Base-by-base conservation (phyloP, 139 green algal genomes). In the Chlorella sorokiniana region DNA sequence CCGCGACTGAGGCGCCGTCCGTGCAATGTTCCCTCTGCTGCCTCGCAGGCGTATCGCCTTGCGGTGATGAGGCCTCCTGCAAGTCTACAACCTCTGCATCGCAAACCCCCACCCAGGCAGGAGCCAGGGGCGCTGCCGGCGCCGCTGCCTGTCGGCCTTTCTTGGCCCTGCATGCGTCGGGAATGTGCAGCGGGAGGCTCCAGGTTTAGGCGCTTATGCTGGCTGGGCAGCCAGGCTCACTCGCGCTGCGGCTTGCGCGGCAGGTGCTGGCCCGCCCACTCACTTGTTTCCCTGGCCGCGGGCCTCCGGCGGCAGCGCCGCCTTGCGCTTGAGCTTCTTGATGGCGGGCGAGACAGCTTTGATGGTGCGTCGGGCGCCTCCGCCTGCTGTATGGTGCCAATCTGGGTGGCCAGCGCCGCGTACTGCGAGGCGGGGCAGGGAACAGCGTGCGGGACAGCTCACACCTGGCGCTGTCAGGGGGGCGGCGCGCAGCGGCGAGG, bases 371-470 rank as follows among this genome's bases (percentile, higher is more conserved):
- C 78, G 37, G 2, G 87, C 25, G 89, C 73, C 70, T 92, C 79
- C 9, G 83, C 82, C 20, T 81, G 70, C 65, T 87, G 83, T 23
- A 89, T 76, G 27, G 76, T 91, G 78, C 81, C 70, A 42, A 93
- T 92, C 77, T 88, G 83, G 10, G 79, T 85, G 20, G 89, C 89
- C 61, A 89, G 54, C 16, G 86, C 79, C 4, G 88, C 89, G 35
- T 93, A 93, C 78, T 85, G 81, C 64, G 8, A 33, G 75, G 23
- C 35, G 40, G n/a, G 22, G n/a, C 22, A 18, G 23, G n/a, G 44
- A n/a, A 41, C 25, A 10, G n/a, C 56, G n/a, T 29, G 56, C 29
- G 64, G 2, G n/a, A 42, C 2, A 27, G 59, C 16, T n/a, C 20
- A 52, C 35, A 45, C 35, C 0, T 11, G 22, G 31, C 7, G 31